phyloP scores from a whole-genome alignment of 306 rosid genomes.

The Fagus crenata region DNA sequence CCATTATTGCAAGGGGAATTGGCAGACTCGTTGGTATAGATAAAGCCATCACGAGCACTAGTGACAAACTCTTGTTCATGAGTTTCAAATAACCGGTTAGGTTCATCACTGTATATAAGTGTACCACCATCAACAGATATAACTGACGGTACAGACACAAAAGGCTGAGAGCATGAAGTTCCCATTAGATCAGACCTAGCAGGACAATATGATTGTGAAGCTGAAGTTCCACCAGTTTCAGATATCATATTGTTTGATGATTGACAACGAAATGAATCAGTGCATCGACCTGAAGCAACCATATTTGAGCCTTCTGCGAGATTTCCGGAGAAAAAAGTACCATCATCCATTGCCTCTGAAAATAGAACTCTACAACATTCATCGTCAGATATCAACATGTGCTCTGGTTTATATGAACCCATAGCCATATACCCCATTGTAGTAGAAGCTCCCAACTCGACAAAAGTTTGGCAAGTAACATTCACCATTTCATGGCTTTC shows the following conservation, averaged over 20 bases:
- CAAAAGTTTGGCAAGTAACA: conserved; percentile 53
- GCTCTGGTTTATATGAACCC: conserved; percentile 49
- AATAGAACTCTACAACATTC: conserved; percentile 85
- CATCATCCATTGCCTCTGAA: conserved; percentile 58
- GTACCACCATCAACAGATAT: conserved; percentile 55
- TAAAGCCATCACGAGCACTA: conserved; percentile 44
- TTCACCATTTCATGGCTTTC: conserved; percentile 45
- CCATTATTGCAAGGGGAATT: conserved; percentile 48
- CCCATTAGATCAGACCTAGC: conserved; percentile 35
- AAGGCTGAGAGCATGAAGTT: conserved; percentile 47
- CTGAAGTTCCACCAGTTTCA: conserved; percentile 41
- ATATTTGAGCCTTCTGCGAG: conserved; percentile 33
- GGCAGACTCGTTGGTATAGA: conserved; percentile 53
- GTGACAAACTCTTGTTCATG: conserved; percentile 58
- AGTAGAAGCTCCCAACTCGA: conserved; percentile 39
- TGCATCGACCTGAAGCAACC: conserved; percentile 45
- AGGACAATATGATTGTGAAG: conserved; percentile 42
- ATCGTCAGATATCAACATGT: conserved; percentile 69
- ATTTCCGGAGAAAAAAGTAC: conserved; percentile 51
- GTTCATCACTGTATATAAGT: conserved; percentile 42
- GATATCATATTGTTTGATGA: conserved; percentile 42
- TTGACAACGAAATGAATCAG: conserved; percentile 48
- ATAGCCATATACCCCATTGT: conserved; percentile 39
- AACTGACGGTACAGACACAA: conserved; percentile 32
- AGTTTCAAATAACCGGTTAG: conserved; percentile 47